These are phyloP conservation scores for Candida hungchunana DNA, from an alignment of 805 yeast species.

Conservation along the genomic window DNA sequence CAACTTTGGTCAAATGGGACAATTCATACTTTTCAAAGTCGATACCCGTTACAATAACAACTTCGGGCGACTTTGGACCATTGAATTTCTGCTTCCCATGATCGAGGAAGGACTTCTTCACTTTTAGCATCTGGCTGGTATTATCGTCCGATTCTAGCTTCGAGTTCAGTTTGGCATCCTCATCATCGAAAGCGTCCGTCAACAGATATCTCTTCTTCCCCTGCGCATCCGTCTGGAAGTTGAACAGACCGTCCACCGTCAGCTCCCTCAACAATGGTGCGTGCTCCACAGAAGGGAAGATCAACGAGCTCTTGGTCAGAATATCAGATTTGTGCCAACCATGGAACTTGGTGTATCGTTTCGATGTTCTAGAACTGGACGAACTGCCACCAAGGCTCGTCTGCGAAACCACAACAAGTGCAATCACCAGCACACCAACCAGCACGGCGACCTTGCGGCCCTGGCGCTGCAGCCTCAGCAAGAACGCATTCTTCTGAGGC, in stretches of 20 bases:
- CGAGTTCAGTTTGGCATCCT: conserved; percentile 36
- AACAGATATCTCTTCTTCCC: conserved; percentile 32
- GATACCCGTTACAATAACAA: conserved; percentile 72
- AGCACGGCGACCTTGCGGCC: no score
- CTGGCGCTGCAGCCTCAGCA: no score
- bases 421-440: no score
- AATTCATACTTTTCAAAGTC: conserved; percentile 66
- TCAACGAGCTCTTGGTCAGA: conserved; percentile 46
- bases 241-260: conserved; percentile 48
- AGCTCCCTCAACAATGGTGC: conserved; percentile 57
- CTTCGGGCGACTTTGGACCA: conserved; percentile 47
- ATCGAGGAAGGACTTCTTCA: conserved; percentile 55
- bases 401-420: no score
- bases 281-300: conserved; percentile 74
- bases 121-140: conserved; percentile 34
- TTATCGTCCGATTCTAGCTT: conserved; percentile 29
- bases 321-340: conserved; percentile 44
- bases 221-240: conserved; percentile 42
- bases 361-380: no score
- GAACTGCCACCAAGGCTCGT: no score
- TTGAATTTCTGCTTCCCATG: conserved; percentile 57
- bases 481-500: no score
- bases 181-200: conserved; percentile 35
- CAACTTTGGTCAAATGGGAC: conserved; percentile 58
- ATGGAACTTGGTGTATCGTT: conserved; percentile 31